Evolutionary conservation across 1,139 yeast genomes (phyloP), one percentile per base, ranked within the genome.

Genomic region (Debaryomycetaceae sp.): DNA sequence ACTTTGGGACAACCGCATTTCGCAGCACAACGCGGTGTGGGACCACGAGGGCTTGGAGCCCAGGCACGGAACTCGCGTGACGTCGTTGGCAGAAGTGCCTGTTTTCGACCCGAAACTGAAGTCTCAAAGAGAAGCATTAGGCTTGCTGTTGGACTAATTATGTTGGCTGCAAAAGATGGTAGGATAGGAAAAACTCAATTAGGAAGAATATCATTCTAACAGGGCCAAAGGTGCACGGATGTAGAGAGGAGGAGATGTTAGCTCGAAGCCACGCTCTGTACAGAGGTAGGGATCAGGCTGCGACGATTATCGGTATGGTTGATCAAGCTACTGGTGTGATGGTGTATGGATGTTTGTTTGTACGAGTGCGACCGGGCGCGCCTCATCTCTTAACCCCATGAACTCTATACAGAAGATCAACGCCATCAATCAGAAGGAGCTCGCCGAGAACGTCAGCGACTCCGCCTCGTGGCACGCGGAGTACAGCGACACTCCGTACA

Each of bases 381-480:
- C n/a, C n/a, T n/a, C n/a, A n/a, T n/a, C n/a, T n/a, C n/a, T n/a
- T n/a, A n/a, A n/a, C n/a, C 10, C 28, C 5, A 69, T 69, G 75
- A 67, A 66, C 41, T 52, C 64, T 10, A 63, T 69, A 21, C 57
- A 58, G 34, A 70, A 73, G 39, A 76, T 82, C 20, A 71, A 78
- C 44, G 64, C 65, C 31, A 69, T 86, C 31, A 86, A 80, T 48
- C 75, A 76, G 35, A 67, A 65, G 37, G 97, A 89, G 49, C 62
- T 89, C 16, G 71, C 67, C 14, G 59, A 61, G 12, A 78, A 80
- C n/a, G 71, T 78, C 1, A 53, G 79, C 0, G 69, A 71, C 25
- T 61, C 65, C 5, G 83, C 83, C 1, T 85, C 96, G 8, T 89
- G 97, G 97, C 97, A 89, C 49, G 70, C 77, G 42, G 95, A 89